Evolutionary conservation across 768 basidiomycete genomes (phyloP), one percentile per base, ranked within the genome.

Genomic region (Phylloporus sp.): DNA sequence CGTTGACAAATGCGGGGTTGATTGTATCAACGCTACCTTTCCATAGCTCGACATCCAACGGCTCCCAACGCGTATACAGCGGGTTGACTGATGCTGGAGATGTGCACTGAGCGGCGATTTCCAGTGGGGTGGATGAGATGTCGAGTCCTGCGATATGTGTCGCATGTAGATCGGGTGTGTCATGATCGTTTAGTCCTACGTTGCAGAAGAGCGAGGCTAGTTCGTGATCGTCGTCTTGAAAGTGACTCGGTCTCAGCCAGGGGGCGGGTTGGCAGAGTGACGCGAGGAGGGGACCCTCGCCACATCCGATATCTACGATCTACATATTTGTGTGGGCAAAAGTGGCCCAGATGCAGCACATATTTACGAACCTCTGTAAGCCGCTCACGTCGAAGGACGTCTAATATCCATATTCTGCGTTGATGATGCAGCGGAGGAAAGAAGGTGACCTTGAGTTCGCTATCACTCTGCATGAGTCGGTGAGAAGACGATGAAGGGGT

Each of bases 281-380:
- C 0, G 74, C 66, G 13, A 94, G 79, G 8, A 94, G 76, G 34
- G 82, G 74, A 20, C 91, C 91, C 67, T 89, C 83, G 35, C 91
- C 91, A 59, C 91, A 95, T 5, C 91, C 91, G 24, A 91, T 73
- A 59, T 95, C 91, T 43, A 92, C 72, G 7, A 93, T 76, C 89
- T 91, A 52, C 20, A 23, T 11, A 22, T 26, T 46, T 24, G 45
- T 40, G 41, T 55, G 45, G 44, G 40, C 45, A 29, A 27, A 54
- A 26, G 24, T 22, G 11, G 22, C 18, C 6, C 23, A 11, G 7
- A 18, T 6, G 9, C 29, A 22, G 43, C 12, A 16, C 28, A n/a
- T n/a, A n/a, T 26, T 29, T 5, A 63, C 74, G 46, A 55, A 84
- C 86, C 64, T 78, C 72, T 11, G 77, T 71, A 32, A 86, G 74